Evolutionary conservation across 441 rosid genomes (phyloP), one percentile per base, ranked within the genome.

Genomic region (Eruca vesicaria): DNA sequence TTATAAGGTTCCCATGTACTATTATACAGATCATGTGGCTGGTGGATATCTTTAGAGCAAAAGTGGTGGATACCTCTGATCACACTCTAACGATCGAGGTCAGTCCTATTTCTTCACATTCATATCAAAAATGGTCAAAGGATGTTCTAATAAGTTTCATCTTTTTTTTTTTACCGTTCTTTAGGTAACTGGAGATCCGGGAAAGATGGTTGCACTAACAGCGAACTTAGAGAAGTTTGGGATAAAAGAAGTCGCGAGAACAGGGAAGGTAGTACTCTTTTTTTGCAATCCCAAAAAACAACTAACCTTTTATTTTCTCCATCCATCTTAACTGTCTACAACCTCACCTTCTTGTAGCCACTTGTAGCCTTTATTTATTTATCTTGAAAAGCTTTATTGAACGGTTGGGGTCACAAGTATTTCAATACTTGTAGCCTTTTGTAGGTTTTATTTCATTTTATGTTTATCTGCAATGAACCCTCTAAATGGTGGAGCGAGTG

Each of bases 161-260:
- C 53, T 9, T 11, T n/a, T n/a, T n/a, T n/a, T n/a, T n/a, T n/a
- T n/a, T n/a, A n/a, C n/a, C n/a, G n/a, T n/a, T n/a, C n/a, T n/a
- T 18, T 66, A 94, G 98, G 96, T 92, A 69, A 92, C 98, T 77
- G 98, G 99, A 77, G 98, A 92, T 82, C 98, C 98, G 1, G 98
- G 98, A 71, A 95, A 92, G 84, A 88, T 95, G 88, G 90, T 82
- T 80, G 99, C 96, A 45, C 83, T 89, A 9, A 83, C 80, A 66
- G 85, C 87, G 65, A 92, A 87, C 80, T 79, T 95, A 80, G 88
- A 86, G 82, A 95, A 90, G 86, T 95, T 92, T 83, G 99, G 98
- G 62, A 88, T 95, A 76, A 86, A 48, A 83, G 99, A 92, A 91
- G 90, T 95, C 57, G 97, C 97, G 0, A 87, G 97, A 84, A 79